These are phyloP conservation scores for Rhododendron mucronatum DNA, from an alignment of 148 eudicot species.

Conservation along the genomic window DNA sequence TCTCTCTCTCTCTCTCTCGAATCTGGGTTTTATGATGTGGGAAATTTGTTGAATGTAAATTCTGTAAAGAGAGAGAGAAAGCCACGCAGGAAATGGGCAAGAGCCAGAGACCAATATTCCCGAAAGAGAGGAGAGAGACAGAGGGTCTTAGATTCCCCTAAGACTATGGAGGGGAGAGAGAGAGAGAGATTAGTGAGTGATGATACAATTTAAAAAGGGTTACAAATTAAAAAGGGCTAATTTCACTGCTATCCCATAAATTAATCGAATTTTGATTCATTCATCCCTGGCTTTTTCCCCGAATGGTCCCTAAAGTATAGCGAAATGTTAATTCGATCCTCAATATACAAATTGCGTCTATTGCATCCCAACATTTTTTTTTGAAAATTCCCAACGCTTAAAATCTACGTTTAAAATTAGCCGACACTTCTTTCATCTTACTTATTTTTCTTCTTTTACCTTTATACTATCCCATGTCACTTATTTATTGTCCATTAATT, in stretches of 20 bases:
- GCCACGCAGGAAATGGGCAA: constrained; percentile 6
- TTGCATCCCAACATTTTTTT: no score
- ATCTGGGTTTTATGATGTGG: background rate
- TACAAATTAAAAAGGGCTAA: background rate
- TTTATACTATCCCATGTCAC: background rate
- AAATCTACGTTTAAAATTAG: background rate
- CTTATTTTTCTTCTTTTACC: no score
- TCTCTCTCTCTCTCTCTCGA: background rate
- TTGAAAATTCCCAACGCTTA: no score
- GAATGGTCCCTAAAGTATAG: no score
- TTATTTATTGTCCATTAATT: no score
- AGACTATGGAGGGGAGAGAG: background rate
- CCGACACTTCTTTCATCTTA: background rate
- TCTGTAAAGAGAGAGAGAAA: background rate
- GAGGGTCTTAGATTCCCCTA: background rate
- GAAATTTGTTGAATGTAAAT: background rate
- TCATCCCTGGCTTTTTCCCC: background rate
- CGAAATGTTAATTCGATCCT: no score
- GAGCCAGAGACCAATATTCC: background rate
- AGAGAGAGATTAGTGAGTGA: background rate
- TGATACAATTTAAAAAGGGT: background rate
- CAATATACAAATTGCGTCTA: no score
- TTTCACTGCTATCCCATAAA: no score
- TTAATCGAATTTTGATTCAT: background rate
- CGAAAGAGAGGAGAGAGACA: background rate